phyloP scores from a whole-genome alignment of 2,329 filamentous ascomycete genomes.

The Colletotrichum trifolii region DNA sequence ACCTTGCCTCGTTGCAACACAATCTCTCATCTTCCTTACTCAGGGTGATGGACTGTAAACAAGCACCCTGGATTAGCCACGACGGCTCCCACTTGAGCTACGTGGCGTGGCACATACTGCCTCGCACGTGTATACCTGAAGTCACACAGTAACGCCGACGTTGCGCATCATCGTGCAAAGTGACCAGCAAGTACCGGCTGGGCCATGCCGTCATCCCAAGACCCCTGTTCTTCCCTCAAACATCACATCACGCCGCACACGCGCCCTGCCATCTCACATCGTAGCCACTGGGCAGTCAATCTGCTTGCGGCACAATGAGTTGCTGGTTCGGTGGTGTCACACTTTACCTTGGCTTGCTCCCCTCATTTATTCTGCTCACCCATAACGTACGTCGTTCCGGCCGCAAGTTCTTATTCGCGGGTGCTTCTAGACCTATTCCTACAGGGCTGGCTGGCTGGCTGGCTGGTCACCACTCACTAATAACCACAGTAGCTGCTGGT shows the following conservation, averaged over 20 bases:
- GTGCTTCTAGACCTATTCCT: constrained; percentile 32
- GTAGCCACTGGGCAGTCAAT: constrained; percentile 30
- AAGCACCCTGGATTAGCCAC: constrained; percentile 16
- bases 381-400: neutral
- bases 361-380: constrained; percentile 15
- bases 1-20: constrained; percentile 16
- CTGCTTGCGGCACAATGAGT: constrained; percentile 16
- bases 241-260: constrained; percentile 2
- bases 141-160: no score
- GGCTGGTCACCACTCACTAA: no score
- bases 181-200: no score
- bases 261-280: neutral
- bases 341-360: neutral
- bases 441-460: neutral
- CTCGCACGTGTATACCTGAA: no score
- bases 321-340: constrained; percentile 1
- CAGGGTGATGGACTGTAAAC: constrained; percentile 8
- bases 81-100: neutral
- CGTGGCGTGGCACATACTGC: no score
- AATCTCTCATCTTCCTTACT: neutral
- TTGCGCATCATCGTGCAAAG: no score
- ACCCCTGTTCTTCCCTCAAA: constrained; percentile 12
- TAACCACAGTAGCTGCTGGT: no score
- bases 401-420: constrained; percentile 9
- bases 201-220: constrained; percentile 1